Conservation (phyloP, 345 rosid species). For the Gossypium rotundifolium region DNA sequence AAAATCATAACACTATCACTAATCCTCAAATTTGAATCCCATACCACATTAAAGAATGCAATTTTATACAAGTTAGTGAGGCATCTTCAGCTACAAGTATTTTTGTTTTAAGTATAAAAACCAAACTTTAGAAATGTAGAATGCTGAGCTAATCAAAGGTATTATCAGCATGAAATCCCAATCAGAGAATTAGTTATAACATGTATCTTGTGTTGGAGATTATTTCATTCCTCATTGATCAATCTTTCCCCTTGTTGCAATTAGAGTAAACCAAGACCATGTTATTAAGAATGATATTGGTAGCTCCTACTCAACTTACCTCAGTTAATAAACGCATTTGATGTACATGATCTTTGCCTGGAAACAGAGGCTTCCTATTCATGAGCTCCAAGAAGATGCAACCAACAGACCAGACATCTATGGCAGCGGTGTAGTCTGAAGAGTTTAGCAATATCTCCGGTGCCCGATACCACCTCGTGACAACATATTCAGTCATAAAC, state of each 20-base stretch:
- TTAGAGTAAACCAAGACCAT: background rate
- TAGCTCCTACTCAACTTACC: slow-evolving; percentile 33
- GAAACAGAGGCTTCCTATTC: slow-evolving; percentile 89
- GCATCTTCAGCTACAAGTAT: background rate
- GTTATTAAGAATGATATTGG: background rate
- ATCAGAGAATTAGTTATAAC: background rate
- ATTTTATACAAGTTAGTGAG: background rate
- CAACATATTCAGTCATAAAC: slow-evolving; percentile 97
- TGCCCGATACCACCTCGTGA: slow-evolving; percentile 97
- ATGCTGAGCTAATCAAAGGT: background rate
- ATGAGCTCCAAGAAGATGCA: slow-evolving; percentile 96
- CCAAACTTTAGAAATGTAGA: background rate
- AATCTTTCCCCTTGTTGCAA: background rate
- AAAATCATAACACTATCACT: background rate
- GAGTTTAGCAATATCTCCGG: slow-evolving; percentile 91
- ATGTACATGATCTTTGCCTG: slow-evolving; percentile 91
- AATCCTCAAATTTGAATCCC: background rate
- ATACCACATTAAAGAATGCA: background rate
- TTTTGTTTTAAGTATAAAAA: background rate
- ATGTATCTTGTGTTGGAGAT: background rate
- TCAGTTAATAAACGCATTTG: slow-evolving; percentile 89
- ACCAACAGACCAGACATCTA: slow-evolving; percentile 99
- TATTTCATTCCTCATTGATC: background rate
- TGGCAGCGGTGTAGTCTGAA: slow-evolving; percentile 83
- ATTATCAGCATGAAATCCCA: background rate